Percentiles rank a stretch among this genome's conserved stretches.
Conservation (phyloP, 257 asterid genomes). For the Solanum chiquidenum region DNA sequence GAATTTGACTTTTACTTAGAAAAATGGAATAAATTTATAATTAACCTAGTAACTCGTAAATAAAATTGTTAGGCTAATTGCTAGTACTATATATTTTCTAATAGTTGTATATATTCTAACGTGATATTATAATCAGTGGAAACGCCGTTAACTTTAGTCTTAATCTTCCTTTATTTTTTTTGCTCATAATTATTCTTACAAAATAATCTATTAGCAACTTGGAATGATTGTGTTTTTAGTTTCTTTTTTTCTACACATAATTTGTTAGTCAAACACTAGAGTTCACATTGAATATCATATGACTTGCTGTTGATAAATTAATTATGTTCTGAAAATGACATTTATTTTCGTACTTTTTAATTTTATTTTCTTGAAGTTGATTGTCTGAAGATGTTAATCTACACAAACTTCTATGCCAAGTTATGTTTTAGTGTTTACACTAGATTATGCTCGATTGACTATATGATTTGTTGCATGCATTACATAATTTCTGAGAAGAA, state of each 20-base stretch:
- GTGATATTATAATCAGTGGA: neutral
- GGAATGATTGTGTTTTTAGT: neutral
- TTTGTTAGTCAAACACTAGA: neutral
- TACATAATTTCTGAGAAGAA: neutral
- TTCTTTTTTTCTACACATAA: neutral
- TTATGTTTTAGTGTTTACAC: neutral
- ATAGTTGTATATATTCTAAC: neutral
- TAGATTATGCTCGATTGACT: neutral
- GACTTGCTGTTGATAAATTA: neutral
- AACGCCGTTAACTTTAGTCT: neutral
- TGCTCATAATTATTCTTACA: neutral
- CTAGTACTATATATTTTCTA: neutral
- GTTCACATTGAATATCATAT: neutral
- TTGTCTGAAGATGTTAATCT: neutral
- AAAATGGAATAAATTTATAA: neutral
- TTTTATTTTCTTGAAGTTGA: neutral
- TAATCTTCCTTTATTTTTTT: neutral
- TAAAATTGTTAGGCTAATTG: neutral
- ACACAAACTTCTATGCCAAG: neutral
- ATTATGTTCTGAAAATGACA: neutral
- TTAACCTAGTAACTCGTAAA: neutral
- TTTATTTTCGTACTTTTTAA: neutral
- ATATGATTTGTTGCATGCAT: neutral
- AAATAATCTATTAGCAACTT: neutral
- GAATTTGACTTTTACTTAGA: fast-evolving